Evolutionary conservation across 257 asterid species (phyloP).

Genomic region (Penstemon davidsonii): DNA sequence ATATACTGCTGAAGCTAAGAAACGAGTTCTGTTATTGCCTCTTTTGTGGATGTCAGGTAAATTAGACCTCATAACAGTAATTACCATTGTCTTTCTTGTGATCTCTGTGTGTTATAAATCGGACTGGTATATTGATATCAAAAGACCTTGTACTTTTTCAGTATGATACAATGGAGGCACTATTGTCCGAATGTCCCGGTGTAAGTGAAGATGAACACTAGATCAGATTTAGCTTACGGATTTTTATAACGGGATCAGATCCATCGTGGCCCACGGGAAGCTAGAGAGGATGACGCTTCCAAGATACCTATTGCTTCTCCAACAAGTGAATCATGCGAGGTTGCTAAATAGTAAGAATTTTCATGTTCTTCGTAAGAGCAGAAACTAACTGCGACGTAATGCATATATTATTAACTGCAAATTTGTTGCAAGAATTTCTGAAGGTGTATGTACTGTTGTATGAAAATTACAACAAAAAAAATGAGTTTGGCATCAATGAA

Average conservation of each 20-base stretch:
- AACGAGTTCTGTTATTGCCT: conserved; percentile 74
- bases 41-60: conserved; percentile 90
- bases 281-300: not conserved
- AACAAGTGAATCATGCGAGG: conserved; percentile 1
- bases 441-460: not conserved
- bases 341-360: not conserved
- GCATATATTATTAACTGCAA: not conserved
- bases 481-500: not conserved
- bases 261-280: not conserved
- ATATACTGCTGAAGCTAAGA: conserved; percentile 70
- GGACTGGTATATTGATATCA: not conserved
- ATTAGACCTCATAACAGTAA: not conserved
- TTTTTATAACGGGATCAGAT: too few species aligned
- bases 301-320: not conserved
- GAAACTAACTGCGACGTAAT: not conserved
- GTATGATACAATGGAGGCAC: conserved; percentile 73
- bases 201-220: conserved; percentile 69
- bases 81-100: not conserved
- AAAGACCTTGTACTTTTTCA: conserved; percentile 33
- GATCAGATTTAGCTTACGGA: not conserved
- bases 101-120: not conserved
- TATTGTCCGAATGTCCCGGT: conserved; percentile 29
- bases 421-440: not conserved
- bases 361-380: not conserved
- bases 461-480: not conserved